Conservation (phyloP, 2,329 filamentous ascomycete genomes). For the Fusarium sp. region DNA sequence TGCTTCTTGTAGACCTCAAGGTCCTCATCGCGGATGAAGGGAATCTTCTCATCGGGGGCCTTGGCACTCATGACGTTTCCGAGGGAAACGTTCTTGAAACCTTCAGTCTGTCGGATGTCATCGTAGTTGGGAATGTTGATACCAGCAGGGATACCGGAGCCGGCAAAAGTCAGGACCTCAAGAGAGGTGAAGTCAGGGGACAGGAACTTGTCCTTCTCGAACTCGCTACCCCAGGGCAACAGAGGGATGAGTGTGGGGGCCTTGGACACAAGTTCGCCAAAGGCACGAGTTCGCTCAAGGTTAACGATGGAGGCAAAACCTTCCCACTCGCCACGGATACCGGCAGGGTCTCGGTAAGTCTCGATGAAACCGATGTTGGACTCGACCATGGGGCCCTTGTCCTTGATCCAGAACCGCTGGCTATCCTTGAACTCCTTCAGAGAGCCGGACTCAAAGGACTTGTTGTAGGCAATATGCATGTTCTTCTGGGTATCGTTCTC, state of each 20-base stretch:
- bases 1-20: constrained; percentile 83
- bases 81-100: constrained; percentile 93
- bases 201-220: constrained; percentile 96
- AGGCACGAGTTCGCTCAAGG: constrained; percentile 88
- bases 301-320: constrained; percentile 89
- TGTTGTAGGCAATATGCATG: constrained; percentile 80
- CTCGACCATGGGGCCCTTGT: constrained; percentile 84
- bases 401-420: constrained; percentile 84
- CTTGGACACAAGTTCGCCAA: constrained; percentile 84
- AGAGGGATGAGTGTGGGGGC: constrained; percentile 88
- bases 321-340: constrained; percentile 86
- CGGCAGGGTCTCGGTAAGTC: constrained; percentile 85
- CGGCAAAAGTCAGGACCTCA: constrained; percentile 84
- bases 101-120: constrained; percentile 82
- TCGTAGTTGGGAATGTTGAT: constrained; percentile 80
- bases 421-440: constrained; percentile 83
- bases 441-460: constrained; percentile 80
- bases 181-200: constrained; percentile 96
- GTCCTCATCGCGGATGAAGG: constrained; percentile 86
- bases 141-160: constrained; percentile 74
- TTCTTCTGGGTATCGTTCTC: constrained; percentile 80
- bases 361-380: constrained; percentile 88
- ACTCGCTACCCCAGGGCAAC: constrained; percentile 87
- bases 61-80: constrained; percentile 94
- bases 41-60: constrained; percentile 90